Percentiles rank a stretch among this genome's conserved stretches.
phyloP scores from a whole-genome alignment of 2,329 filamentous ascomycete genomes.

The Aspergillus ustus region DNA sequence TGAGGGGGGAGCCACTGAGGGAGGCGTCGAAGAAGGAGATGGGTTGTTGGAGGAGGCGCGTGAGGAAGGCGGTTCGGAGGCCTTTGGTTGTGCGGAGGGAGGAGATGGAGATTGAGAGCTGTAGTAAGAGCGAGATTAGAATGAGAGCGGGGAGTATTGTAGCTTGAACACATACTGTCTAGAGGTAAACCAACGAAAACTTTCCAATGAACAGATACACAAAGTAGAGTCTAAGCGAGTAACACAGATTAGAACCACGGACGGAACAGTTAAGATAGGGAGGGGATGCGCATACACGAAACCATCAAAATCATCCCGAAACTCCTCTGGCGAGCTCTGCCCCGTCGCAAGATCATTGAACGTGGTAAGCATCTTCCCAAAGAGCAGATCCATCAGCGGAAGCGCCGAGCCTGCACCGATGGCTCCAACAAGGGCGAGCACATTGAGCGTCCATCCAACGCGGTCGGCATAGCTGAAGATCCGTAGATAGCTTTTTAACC shows the following conservation, averaged over 20 bases:
- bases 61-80: no score
- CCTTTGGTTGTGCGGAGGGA: no score
- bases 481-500: not conserved
- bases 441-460: slow-evolving; percentile 5
- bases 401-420: slow-evolving; percentile 14
- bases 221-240: slow-evolving; percentile 70
- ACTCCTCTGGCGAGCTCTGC: not conserved
- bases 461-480: slow-evolving; percentile 11
- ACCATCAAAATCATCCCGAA: slow-evolving; percentile 1
- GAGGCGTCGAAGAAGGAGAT: slow-evolving; percentile 57
- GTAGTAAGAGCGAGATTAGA: slow-evolving; percentile 73
- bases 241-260: slow-evolving; percentile 18
- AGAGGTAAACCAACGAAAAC: no score
- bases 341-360: slow-evolving; percentile 7
- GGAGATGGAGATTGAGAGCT: slow-evolving; percentile 50
- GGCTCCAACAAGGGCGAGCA: not conserved
- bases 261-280: not conserved
- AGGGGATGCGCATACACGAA: slow-evolving; percentile 9
- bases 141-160: slow-evolving; percentile 64
- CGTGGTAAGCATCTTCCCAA: slow-evolving; percentile 11
- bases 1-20: slow-evolving; percentile 93
- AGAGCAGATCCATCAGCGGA: slow-evolving; percentile 13
- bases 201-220: slow-evolving; percentile 76
- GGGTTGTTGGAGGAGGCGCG: no score
- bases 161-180: no score